Conservation (phyloP, 2,329 filamentous ascomycete species). For the Pseudopithomyces maydicus region DNA sequence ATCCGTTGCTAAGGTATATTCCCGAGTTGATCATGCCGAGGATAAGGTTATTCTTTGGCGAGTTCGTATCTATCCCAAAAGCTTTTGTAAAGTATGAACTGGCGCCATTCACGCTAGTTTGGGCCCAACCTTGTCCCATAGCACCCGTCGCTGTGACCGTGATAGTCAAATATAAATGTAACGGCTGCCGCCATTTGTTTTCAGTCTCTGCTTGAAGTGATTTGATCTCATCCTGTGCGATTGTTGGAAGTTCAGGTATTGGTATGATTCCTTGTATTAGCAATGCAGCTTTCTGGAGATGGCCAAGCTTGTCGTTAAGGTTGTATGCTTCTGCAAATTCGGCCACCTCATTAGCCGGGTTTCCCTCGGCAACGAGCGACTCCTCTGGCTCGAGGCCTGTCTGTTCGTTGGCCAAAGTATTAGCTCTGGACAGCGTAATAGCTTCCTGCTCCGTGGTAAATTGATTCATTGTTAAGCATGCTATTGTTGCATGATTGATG, state of each 20-base stretch:
- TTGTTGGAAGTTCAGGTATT: not conserved
- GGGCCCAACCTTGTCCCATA: constrained; percentile 66
- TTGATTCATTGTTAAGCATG: too few species aligned
- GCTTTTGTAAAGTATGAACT: constrained; percentile 62
- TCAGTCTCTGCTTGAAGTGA: not conserved
- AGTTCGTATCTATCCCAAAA: constrained; percentile 50
- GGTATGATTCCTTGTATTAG: not conserved
- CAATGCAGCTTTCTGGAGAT: not conserved
- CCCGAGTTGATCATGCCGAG: constrained; percentile 31
- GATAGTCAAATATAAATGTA: constrained; percentile 66
- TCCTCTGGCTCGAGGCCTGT: not conserved
- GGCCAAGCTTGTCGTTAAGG: not conserved
- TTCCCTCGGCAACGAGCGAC: not conserved
- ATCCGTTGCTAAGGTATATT: constrained; percentile 4
- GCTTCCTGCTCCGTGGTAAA: not conserved
- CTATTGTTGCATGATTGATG: too few species aligned
- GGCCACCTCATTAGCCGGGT: not conserved
- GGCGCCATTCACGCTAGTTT: constrained; percentile 57
- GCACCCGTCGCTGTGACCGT: constrained; percentile 68
- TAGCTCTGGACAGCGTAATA: not conserved
- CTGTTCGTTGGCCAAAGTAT: not conserved
- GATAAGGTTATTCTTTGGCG: constrained; percentile 21
- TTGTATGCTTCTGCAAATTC: not conserved
- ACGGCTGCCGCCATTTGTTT: constrained; percentile 61
- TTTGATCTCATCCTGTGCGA: not conserved